phyloP scores from a whole-genome alignment of 768 basidiomycete species.

The Mycena vulgaris region DNA sequence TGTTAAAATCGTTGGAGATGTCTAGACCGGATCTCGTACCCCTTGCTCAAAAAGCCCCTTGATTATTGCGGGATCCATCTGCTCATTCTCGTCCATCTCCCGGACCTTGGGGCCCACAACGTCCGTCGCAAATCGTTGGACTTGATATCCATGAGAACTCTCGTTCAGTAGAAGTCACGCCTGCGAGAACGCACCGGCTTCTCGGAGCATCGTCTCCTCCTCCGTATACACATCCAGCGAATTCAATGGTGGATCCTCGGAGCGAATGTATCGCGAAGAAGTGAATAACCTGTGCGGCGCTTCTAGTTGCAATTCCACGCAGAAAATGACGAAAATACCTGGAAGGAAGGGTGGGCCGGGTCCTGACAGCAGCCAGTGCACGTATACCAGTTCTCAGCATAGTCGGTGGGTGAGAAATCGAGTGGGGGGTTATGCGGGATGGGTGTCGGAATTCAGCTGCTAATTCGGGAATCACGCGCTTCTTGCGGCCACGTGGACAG shows the following conservation, averaged over 20 bases:
- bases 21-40: conserved; percentile 61
- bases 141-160: conserved; percentile 54
- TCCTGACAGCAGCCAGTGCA: conserved; percentile 11
- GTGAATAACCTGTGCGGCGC: conserved; percentile 51
- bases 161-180: background rate
- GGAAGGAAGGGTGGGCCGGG: conserved; percentile 20
- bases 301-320: background rate
- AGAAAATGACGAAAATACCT: conserved; percentile 8
- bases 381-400: conserved; percentile 35
- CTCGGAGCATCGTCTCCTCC: conserved; percentile 94
- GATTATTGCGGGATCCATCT: conserved; percentile 92
- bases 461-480: conserved; percentile 13
- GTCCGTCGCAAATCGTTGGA: conserved; percentile 90
- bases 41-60: conserved; percentile 95
- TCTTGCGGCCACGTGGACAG: background rate
- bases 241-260: conserved; percentile 54
- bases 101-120: conserved; percentile 92
- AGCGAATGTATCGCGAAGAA: conserved; percentile 50
- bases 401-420: background rate
- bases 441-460: background rate
- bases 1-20: conserved; percentile 1
- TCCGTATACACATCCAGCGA: conserved; percentile 92
- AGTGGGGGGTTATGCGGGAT: background rate
- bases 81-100: conserved; percentile 98
- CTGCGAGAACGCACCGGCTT: conserved; percentile 75